Evolutionary conservation across 2,329 filamentous ascomycete species (phyloP), one percentile per base, ranked within the genome.

Genomic region (Aureobasidium sp.): DNA sequence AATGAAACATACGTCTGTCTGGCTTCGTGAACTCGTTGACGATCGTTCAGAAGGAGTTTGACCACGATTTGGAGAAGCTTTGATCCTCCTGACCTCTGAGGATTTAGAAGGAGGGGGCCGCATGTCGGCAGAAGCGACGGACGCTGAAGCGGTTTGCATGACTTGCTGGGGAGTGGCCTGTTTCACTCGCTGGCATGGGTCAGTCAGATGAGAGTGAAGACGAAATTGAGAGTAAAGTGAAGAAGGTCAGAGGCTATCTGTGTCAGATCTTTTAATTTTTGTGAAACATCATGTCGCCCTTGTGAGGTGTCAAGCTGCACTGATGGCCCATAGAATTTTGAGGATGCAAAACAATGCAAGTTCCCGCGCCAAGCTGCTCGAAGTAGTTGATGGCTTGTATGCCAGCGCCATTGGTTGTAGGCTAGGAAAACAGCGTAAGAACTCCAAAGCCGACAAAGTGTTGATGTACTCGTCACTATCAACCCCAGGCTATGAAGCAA

Each of bases 231-330:
- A 45, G 33, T 45, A 24, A 27, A 14, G 15, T 37, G 53, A 29
- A 31, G 24, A 39, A 31, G 31, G 11, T 19, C 42, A 59, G 42
- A 42, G 19, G 40, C 40, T 40, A n/a, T 17, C 33, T 22, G 78
- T 78, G 80, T 89, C 86, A 89, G 86, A 82, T 89, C 85, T 89
- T 89, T 88, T 85, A 88, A 85, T 88, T 83, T 81, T 54, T 73
- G 73, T 83, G 79, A 83, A 71, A 74, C 75, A 67, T 76, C 75
- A 77, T 64, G 62, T 72, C 71, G 71, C 71, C 65, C 61, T 67
- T 69, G 65, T 45, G 64, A 69, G 73, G 71, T 72, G 12, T n/a
- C 22, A 19, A 50, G 19, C 29, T 54, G 39, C 33, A 47, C 37
- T 52, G 35, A 50, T 31, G 45, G 61, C 35, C 35, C 27, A 37